phyloP scores from a whole-genome alignment of 2,329 filamentous ascomycete species.

The Clarireedia paspali region DNA sequence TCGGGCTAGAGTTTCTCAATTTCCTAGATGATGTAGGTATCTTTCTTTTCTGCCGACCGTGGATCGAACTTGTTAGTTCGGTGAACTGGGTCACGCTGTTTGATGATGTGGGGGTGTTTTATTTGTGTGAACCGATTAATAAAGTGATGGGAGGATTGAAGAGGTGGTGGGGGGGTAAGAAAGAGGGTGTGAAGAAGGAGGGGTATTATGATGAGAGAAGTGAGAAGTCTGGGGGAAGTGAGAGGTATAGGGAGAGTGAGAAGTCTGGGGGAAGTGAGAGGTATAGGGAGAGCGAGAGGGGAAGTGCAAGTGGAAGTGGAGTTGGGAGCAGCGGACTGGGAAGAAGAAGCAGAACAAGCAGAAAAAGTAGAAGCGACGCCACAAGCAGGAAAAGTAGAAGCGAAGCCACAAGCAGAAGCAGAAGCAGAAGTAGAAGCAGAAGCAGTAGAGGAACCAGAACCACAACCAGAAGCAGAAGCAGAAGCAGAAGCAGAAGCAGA shows the following conservation, averaged over 20 bases:
- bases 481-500: not conserved
- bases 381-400: too few species aligned
- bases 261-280: not conserved
- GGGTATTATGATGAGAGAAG: not conserved
- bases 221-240: not conserved
- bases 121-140: not conserved
- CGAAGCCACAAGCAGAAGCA: not conserved
- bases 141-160: not conserved
- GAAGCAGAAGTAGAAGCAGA: not conserved
- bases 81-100: slow-evolving; percentile 16
- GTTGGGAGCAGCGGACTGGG: not conserved
- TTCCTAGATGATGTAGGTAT: slow-evolving; percentile 24
- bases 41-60: slow-evolving; percentile 14
- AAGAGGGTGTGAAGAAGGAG: not conserved
- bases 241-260: not conserved
- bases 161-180: not conserved
- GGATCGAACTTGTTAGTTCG: slow-evolving; percentile 9
- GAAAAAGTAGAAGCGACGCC: too few species aligned
- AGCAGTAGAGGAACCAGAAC: too few species aligned
- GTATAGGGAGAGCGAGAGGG: not conserved
- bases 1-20: slow-evolving; percentile 11
- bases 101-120: slow-evolving; percentile 19
- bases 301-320: not conserved
- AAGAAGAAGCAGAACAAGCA: not conserved
- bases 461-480: not conserved